Conservation (phyloP, 306 rosid genomes). For the Cicer arietinum region DNA sequence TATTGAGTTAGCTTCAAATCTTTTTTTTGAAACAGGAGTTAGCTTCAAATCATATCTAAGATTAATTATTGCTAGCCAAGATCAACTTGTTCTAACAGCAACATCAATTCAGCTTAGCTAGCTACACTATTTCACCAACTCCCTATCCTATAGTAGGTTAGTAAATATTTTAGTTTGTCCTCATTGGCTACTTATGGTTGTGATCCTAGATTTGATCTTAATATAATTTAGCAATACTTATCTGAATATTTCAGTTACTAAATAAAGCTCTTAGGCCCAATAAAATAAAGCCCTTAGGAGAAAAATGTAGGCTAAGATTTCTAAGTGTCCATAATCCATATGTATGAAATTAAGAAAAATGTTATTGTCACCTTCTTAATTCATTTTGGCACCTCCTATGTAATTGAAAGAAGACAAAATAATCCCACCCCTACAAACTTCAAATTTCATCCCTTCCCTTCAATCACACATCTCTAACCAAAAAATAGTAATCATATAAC, state of each 20-base stretch:
- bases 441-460: no score
- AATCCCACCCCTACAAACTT: no score
- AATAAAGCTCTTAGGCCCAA: neutral
- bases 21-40: neutral
- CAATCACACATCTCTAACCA: no score
- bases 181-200: slow-evolving; percentile 30
- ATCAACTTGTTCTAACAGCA: slow-evolving; percentile 16
- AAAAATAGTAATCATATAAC: no score
- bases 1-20: slow-evolving; percentile 23
- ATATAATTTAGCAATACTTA: neutral
- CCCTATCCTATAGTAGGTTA: neutral
- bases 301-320: neutral
- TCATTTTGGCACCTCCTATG: neutral
- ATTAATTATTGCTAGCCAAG: neutral
- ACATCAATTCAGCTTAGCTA: neutral
- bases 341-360: neutral
- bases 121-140: slow-evolving; percentile 38
- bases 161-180: neutral
- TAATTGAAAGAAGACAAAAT: neutral
- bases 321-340: neutral
- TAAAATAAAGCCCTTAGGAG: neutral
- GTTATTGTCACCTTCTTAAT: neutral
- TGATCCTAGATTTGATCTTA: slow-evolving; percentile 20
- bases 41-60: slow-evolving; percentile 28
- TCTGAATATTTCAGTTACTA: neutral